These are phyloP conservation scores for Heimioporus sp. DNA, from an alignment of 768 basidiomycete species.

Conservation along the genomic window DNA sequence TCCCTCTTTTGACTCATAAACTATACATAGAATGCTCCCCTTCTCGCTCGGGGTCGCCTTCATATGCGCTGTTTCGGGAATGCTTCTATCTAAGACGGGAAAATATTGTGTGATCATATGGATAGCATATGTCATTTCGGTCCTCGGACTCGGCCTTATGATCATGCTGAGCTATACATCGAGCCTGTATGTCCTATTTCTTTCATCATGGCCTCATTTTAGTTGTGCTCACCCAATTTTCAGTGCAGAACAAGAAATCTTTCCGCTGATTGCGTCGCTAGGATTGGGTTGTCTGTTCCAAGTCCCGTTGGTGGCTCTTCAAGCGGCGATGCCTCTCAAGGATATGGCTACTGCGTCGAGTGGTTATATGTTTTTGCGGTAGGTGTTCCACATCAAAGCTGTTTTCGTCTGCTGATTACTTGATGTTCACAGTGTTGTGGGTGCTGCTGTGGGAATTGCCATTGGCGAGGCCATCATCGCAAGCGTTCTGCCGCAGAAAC, in stretches of 20 bases:
- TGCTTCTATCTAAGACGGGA: constrained; percentile 55
- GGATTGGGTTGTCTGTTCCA: constrained; percentile 70
- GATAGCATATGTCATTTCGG: constrained; percentile 52
- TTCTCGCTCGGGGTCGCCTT: constrained; percentile 62
- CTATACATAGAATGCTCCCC: constrained; percentile 58
- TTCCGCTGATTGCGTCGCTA: constrained; percentile 61
- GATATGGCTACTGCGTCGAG: constrained; percentile 84
- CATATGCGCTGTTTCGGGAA: constrained; percentile 54
- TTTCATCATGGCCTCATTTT: neutral
- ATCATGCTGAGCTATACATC: constrained; percentile 61
- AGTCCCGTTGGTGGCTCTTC: constrained; percentile 66
- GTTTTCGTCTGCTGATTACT: neutral
- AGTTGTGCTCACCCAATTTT: constrained; percentile 4
- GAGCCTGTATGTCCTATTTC: constrained; percentile 18
- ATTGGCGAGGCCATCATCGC: constrained; percentile 71
- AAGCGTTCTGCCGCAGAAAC: constrained; percentile 42
- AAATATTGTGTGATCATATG: constrained; percentile 64
- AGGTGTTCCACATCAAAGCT: constrained; percentile 4
- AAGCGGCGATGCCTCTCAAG: constrained; percentile 84
- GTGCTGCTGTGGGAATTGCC: constrained; percentile 76
- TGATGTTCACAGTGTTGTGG: constrained; percentile 49
- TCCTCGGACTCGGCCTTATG: constrained; percentile 75
- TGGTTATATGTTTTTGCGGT: constrained; percentile 71
- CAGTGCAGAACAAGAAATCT: constrained; percentile 64
- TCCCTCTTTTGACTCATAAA: neutral